A percentile compares a stretch with the other conserved stretches of the same genome.
These are phyloP conservation scores for Dactylellina sp. DNA, from an alignment of 2,329 filamentous ascomycete genomes.

Conservation along the genomic window DNA sequence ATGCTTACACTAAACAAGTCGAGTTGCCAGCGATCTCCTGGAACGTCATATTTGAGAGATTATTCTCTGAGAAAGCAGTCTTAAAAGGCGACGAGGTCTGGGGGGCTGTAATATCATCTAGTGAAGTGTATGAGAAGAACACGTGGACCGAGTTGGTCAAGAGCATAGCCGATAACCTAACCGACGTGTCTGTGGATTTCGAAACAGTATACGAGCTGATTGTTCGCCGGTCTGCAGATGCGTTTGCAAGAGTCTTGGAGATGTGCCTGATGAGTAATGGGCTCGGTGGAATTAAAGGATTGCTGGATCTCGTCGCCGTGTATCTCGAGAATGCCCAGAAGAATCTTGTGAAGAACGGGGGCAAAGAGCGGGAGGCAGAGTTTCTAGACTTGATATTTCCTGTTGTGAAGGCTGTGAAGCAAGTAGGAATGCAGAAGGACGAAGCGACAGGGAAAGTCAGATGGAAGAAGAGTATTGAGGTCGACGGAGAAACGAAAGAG, in stretches of 20 bases:
- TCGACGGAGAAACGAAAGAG: conserved; percentile 5
- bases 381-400: conserved; percentile 14
- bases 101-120: background rate
- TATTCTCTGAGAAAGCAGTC: background rate
- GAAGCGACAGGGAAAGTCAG: conserved; percentile 15
- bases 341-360: background rate
- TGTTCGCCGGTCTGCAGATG: background rate
- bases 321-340: background rate
- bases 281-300: background rate
- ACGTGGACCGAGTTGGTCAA: background rate
- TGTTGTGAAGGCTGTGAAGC: conserved; percentile 8
- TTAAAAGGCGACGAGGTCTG: conserved; percentile 25
- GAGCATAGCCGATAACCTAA: background rate
- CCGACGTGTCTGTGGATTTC: background rate
- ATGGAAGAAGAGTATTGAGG: conserved; percentile 26
- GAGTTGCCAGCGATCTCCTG: conserved; percentile 11
- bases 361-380: background rate
- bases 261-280: background rate
- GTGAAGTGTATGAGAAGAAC: background rate
- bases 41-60: conserved; percentile 19
- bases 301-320: conserved; percentile 1
- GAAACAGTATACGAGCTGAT: conserved; percentile 13
- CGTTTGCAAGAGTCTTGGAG: conserved; percentile 5
- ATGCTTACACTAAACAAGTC: background rate
- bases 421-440: conserved; percentile 20